A percentile compares a stretch with the other conserved stretches of the same genome.
These are phyloP conservation scores for Besnoitia besnoiti DNA, from an alignment of 169 alveolate species.

Conservation along the genomic window DNA sequence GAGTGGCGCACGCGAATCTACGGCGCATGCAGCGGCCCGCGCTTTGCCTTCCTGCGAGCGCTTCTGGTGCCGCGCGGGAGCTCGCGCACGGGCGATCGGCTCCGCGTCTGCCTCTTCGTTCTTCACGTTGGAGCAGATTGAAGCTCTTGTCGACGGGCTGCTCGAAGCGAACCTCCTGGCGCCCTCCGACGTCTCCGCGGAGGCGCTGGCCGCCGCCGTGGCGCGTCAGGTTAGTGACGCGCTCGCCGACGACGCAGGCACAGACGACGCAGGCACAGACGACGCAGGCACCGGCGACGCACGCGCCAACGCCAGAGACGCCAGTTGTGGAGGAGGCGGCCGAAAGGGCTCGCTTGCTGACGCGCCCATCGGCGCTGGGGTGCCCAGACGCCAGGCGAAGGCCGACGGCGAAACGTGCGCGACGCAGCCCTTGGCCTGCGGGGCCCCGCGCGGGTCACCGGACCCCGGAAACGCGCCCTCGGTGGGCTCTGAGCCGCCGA, in stretches of 20 bases:
- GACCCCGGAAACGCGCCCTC: too few relatives aligned
- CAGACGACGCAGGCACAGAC: neutral
- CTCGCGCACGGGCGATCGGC: neutral
- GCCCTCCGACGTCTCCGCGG: neutral
- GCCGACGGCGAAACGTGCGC: neutral
- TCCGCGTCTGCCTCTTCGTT: neutral
- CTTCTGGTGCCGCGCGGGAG: neutral
- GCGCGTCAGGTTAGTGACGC: neutral
- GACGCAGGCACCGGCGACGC: neutral
- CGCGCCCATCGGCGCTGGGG: too few relatives aligned
- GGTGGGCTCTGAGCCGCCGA: too few relatives aligned
- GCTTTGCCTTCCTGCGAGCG: neutral
- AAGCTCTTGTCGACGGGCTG: neutral
- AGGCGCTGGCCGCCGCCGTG: neutral
- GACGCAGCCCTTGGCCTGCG: neutral
- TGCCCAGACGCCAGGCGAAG: too few relatives aligned
- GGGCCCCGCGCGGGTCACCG: too few relatives aligned
- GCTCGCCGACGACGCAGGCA: neutral
- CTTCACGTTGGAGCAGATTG: neutral
- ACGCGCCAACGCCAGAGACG: neutral
- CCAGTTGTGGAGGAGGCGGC: neutral
- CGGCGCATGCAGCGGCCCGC: too few relatives aligned
- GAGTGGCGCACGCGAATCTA: too few relatives aligned
- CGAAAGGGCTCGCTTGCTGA: too few relatives aligned
- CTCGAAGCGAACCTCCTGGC: neutral